Evolutionary conservation across 768 basidiomycete genomes (phyloP).

Genomic region (Termitomyces sp.): DNA sequence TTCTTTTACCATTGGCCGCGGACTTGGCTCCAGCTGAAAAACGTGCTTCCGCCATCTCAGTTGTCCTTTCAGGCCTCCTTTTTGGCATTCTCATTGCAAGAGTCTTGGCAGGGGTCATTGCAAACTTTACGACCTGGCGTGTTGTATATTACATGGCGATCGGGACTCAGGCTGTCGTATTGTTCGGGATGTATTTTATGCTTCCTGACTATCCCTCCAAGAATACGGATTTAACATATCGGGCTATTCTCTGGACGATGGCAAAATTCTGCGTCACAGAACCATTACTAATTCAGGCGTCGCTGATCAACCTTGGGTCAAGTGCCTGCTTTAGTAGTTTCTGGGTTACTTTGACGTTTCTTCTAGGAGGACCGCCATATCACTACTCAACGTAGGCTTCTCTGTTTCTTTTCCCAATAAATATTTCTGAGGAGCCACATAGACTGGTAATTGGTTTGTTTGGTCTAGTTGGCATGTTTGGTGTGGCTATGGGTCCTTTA

Average conservation of each 20-base stretch:
- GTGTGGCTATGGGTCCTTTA: slow-evolving; percentile 66
- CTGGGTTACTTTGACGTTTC: slow-evolving; percentile 78
- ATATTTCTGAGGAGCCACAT: not conserved
- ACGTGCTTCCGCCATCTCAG: slow-evolving; percentile 73
- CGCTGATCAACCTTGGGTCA: slow-evolving; percentile 54
- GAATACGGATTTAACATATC: slow-evolving; percentile 60
- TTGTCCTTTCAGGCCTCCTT: slow-evolving; percentile 66
- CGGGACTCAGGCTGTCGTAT: slow-evolving; percentile 57
- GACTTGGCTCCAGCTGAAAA: slow-evolving; percentile 75
- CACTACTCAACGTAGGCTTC: slow-evolving; percentile 61
- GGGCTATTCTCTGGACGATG: slow-evolving; percentile 70
- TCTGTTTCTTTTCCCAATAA: not conserved
- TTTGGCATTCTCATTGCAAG: slow-evolving; percentile 73
- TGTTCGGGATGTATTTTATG: slow-evolving; percentile 53
- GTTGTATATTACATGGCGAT: slow-evolving; percentile 78
- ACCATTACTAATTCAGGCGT: slow-evolving; percentile 68
- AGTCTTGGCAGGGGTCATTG: slow-evolving; percentile 70
- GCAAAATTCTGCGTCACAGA: slow-evolving; percentile 71
- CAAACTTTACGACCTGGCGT: slow-evolving; percentile 67
- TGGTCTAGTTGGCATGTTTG: slow-evolving; percentile 68
- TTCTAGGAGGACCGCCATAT: slow-evolving; percentile 74
- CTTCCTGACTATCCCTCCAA: slow-evolving; percentile 86
- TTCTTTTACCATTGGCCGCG: slow-evolving; percentile 72
- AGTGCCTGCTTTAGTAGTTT: slow-evolving; percentile 57
- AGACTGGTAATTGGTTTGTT: slow-evolving; percentile 65